These are phyloP conservation scores for Blastobotrys petasosporus DNA, from an alignment of 1,139 yeast species.

Conservation along the genomic window DNA sequence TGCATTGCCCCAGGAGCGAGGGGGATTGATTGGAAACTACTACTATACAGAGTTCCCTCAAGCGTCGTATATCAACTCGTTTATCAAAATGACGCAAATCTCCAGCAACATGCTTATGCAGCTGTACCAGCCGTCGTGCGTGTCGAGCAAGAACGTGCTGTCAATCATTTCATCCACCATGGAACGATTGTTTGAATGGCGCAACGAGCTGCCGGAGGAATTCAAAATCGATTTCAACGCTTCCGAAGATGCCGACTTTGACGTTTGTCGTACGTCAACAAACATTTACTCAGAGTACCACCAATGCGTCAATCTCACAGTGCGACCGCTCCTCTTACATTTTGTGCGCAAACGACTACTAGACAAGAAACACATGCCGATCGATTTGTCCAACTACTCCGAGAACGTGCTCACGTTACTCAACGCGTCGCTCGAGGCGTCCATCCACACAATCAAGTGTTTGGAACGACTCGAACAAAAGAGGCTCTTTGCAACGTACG, in stretches of 20 bases:
- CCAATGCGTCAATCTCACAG: constrained; percentile 79
- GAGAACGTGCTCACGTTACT: constrained; percentile 60
- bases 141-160: constrained; percentile 50
- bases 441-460: constrained; percentile 69
- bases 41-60: constrained; percentile 62
- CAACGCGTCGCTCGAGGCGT: constrained; percentile 79
- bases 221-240: constrained; percentile 3
- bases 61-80: constrained; percentile 70
- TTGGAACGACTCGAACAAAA: constrained; percentile 68
- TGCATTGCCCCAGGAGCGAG: constrained; percentile 58
- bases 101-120: constrained; percentile 69
- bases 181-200: constrained; percentile 66
- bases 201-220: constrained; percentile 38
- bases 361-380: constrained; percentile 48
- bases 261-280: constrained; percentile 59
- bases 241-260: constrained; percentile 8
- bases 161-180: constrained; percentile 71
- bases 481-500: constrained; percentile 76
- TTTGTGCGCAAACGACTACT: constrained; percentile 65
- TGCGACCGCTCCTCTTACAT: constrained; percentile 72
- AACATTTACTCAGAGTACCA: constrained; percentile 82
- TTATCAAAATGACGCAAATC: constrained; percentile 75
- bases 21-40: constrained; percentile 30
- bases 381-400: constrained; percentile 65
- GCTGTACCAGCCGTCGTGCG: constrained; percentile 48